These are phyloP conservation scores for Gastrolobium villosum DNA, from an alignment of 306 rosid genomes.

Conservation along the genomic window DNA sequence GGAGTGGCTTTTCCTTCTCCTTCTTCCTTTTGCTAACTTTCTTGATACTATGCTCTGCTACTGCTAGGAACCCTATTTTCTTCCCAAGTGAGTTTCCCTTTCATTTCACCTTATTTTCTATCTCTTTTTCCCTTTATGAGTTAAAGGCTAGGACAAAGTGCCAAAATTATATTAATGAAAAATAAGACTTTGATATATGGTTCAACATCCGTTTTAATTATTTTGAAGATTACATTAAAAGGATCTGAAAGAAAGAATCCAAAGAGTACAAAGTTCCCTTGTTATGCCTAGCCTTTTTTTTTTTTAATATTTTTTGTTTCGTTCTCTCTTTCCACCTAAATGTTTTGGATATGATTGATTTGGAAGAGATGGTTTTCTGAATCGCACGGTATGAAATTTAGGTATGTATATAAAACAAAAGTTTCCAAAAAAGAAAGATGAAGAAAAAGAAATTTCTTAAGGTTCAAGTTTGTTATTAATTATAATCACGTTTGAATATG, in stretches of 20 bases:
- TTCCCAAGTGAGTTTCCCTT: conserved; percentile 48
- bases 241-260: background rate
- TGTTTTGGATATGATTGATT: background rate
- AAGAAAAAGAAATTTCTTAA: background rate
- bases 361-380: background rate
- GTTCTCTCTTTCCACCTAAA: background rate
- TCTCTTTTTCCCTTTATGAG: background rate
- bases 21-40: conserved; percentile 40
- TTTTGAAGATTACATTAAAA: background rate
- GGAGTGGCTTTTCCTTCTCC: conserved; percentile 25
- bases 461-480: background rate
- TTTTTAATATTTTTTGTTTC: background rate
- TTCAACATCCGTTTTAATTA: background rate
- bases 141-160: background rate
- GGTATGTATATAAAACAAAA: background rate
- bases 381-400: background rate
- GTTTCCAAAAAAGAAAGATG: background rate
- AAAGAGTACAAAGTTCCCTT: background rate
- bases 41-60: conserved; percentile 38
- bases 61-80: conserved; percentile 47
- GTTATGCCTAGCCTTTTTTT: background rate
- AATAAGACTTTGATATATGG: background rate
- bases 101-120: background rate
- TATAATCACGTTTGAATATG: background rate
- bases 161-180: background rate